Percentiles rank a stretch among this genome's conserved stretches.
phyloP scores from a whole-genome alignment of 306 rosid genomes.

The Sechiopsis laciniata region DNA sequence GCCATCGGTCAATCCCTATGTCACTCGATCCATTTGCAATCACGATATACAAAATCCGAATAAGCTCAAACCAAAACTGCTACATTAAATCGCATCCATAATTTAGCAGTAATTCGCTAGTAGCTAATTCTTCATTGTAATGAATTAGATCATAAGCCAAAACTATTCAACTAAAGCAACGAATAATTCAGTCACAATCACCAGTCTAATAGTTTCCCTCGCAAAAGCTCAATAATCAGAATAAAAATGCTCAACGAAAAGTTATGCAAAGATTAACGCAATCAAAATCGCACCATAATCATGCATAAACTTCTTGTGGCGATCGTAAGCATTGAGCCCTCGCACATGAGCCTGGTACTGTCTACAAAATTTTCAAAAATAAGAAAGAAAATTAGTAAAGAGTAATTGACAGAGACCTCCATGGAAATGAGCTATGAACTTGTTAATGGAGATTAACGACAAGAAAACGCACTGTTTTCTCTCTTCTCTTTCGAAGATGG shows the following conservation, averaged over 20 bases:
- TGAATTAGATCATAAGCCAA: background rate
- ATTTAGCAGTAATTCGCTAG: background rate
- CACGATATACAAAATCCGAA: background rate
- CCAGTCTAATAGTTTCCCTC: background rate
- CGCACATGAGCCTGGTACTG: constrained; percentile 56
- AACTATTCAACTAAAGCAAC: constrained; percentile 1
- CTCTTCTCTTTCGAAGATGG: constrained; percentile 48
- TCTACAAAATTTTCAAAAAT: constrained; percentile 22
- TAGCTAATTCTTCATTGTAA: background rate
- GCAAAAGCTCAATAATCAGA: background rate
- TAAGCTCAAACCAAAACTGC: background rate
- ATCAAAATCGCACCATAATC: constrained; percentile 50
- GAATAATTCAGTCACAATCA: background rate
- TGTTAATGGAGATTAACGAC: background rate
- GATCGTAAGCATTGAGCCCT: constrained; percentile 54
- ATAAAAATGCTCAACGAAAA: background rate
- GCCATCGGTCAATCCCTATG: background rate
- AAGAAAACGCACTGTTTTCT: constrained; percentile 36
- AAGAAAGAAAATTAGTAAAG: background rate
- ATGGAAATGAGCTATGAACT: background rate
- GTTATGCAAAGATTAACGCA: background rate
- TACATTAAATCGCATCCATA: background rate
- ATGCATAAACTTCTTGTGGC: constrained; percentile 46
- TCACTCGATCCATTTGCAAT: background rate
- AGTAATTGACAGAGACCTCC: background rate